These are phyloP conservation scores for Mycena belliarum DNA, from an alignment of 768 basidiomycete genomes.

Conservation along the genomic window DNA sequence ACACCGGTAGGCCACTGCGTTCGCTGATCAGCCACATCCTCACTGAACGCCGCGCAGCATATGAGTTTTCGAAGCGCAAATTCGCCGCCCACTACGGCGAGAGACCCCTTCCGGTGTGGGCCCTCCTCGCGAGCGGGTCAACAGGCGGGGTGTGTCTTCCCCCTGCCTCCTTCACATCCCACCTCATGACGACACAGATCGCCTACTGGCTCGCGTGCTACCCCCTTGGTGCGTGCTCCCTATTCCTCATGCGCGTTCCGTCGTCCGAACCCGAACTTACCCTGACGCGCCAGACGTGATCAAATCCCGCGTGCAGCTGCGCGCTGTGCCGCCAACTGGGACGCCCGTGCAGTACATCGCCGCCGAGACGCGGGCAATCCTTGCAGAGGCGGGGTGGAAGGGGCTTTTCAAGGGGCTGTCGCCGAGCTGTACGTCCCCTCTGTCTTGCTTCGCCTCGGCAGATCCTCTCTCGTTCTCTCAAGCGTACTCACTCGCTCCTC, in stretches of 20 bases:
- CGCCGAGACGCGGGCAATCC: constrained; percentile 63
- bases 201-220: constrained; percentile 95
- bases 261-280: not conserved
- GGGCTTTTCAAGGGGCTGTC: constrained; percentile 63
- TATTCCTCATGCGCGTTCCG: not conserved
- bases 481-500: not conserved
- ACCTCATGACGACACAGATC: constrained; percentile 43
- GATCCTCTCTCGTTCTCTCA: too few relatives aligned
- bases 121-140: constrained; percentile 78
- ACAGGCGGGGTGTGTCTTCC: constrained; percentile 69
- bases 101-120: constrained; percentile 73
- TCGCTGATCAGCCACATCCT: not conserved
- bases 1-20: constrained; percentile 45
- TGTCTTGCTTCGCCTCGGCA: too few relatives aligned
- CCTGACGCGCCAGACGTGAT: constrained; percentile 65
- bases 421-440: constrained; percentile 77
- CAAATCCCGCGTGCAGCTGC: constrained; percentile 88
- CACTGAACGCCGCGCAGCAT: constrained; percentile 47
- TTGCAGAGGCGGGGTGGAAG: constrained; percentile 74
- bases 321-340: constrained; percentile 69
- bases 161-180: too few relatives aligned
- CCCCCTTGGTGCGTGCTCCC: constrained; percentile 62
- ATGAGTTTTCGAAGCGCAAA: constrained; percentile 85
- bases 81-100: constrained; percentile 66
- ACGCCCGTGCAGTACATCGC: constrained; percentile 78